Base-by-base conservation (phyloP, 257 asterid genomes). In the Cruciata laevipes region DNA sequence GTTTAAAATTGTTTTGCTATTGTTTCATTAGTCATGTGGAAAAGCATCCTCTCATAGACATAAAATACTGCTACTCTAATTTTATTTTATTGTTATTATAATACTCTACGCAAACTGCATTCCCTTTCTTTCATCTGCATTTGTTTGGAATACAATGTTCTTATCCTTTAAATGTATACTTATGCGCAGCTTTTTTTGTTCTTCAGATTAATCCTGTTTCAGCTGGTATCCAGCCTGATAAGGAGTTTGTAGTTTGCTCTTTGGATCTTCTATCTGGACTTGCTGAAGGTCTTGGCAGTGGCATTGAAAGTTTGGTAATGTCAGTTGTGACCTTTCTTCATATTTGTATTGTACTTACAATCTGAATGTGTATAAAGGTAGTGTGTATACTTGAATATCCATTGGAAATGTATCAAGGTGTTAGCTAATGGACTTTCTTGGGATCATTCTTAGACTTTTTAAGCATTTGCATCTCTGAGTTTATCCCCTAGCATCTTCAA, bases 191-290 rank as follows among this genome's bases (percentile, higher is more conserved):
- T 25, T 57, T 12, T 74, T 57, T 74, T 57, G 76, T 63, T 61
- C 71, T 82, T 77, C 86, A 94, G 99, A 89, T 80, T 73, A 85
- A 89, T 80, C 90, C 96, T 55, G 85, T 74, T 81, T 81, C 96
- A 76, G 85, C 96, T 74, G 96, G 94, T 67, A 78, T 79, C 31
- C 99, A 82, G 73, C 89, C 86, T 86, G 98, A 94, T 79, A 91
- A 81, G 80, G 99, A 91, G 75, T 94, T 94, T 74, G 76, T 84
- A 60, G 98, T 90, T 67, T 93, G 97, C 83, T 93, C 85, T 68
- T 84, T 93, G 95, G 99, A 93, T 81, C 97, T 93, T 83, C 89
- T 94, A 70, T 94, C 99, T 71, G 98, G 99, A 74, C 96, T 94
- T 72, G 73, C 91, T 31, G 99, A 94, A 86, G 99, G 98, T 69